phyloP scores from a whole-genome alignment of 1,139 yeast genomes.

The Zygoascus hellenicus region DNA sequence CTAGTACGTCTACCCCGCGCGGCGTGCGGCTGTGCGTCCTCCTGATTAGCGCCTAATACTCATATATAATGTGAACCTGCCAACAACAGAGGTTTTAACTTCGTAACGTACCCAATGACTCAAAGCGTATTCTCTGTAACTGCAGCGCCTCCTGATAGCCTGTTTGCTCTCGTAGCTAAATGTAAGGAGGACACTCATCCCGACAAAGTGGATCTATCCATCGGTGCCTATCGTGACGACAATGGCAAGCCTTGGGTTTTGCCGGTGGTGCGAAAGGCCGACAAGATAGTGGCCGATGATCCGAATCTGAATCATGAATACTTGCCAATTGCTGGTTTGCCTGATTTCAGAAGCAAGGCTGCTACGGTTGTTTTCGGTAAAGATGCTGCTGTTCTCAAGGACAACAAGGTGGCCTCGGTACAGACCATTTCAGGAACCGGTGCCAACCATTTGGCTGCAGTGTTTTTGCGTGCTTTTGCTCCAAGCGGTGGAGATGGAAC shows the following conservation, averaged over 20 bases:
- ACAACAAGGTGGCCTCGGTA: conserved; percentile 54
- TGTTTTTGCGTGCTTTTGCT: conserved; percentile 53
- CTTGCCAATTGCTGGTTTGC: conserved; percentile 73
- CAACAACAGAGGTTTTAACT: too few relatives aligned
- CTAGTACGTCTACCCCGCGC: too few relatives aligned
- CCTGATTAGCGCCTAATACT: too few relatives aligned
- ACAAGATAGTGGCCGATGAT: conserved; percentile 47
- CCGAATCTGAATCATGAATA: conserved; percentile 85
- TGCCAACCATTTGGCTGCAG: conserved; percentile 83
- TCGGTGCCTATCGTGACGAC: conserved; percentile 89
- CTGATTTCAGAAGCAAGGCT: conserved; percentile 63
- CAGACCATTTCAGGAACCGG: conserved; percentile 96
- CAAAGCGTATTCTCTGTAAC: conserved; percentile 23
- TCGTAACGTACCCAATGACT: not conserved
- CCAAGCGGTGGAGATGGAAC: conserved; percentile 38
- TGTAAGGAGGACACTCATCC: conserved; percentile 49
- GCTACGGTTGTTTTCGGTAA: conserved; percentile 76
- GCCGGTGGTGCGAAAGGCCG: conserved; percentile 71
- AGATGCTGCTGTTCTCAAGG: conserved; percentile 51
- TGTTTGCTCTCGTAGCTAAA: conserved; percentile 75
- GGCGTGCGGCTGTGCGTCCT: too few relatives aligned
- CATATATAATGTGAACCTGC: too few relatives aligned
- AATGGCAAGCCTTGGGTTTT: conserved; percentile 82
- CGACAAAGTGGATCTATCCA: conserved; percentile 75
- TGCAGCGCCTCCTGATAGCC: conserved; percentile 38